A percentile compares a stretch with the other conserved stretches of the same genome.
phyloP scores from a whole-genome alignment of 148 eudicot species.

The Camellia sinensis region DNA sequence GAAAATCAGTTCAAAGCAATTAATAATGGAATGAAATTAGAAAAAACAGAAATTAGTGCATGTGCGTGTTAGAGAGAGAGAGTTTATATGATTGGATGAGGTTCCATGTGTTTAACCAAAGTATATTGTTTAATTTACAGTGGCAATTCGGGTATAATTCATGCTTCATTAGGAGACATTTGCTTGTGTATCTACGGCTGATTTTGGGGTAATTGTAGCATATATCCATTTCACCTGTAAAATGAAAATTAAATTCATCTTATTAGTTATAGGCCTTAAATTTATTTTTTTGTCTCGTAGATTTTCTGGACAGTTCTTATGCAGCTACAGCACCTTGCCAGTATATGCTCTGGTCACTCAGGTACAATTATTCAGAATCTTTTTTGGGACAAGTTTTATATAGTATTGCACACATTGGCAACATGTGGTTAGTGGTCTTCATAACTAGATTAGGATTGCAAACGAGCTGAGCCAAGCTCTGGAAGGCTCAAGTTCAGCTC shows the following conservation, averaged over 20 bases:
- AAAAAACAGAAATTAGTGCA: too few relatives aligned
- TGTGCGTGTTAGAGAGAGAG: too few relatives aligned
- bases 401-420: too few relatives aligned
- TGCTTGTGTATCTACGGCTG: conserved; percentile 74
- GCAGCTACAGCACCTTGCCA: conserved; percentile 97
- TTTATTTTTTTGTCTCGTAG: conserved; percentile 26
- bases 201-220: conserved; percentile 57
- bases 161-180: conserved; percentile 82
- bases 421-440: too few relatives aligned
- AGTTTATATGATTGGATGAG: background rate
- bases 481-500: too few relatives aligned
- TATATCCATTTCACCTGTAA: background rate
- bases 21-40: too few relatives aligned
- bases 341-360: conserved; percentile 95
- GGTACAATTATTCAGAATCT: conserved; percentile 36
- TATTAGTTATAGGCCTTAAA: background rate
- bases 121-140: conserved; percentile 38
- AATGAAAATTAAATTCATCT: background rate
- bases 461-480: too few relatives aligned
- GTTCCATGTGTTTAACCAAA: background rate
- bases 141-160: conserved; percentile 96
- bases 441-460: too few relatives aligned
- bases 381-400: background rate
- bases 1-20: too few relatives aligned
- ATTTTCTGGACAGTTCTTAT: conserved; percentile 85